Evolutionary conservation across 176 grass and related monocot species (phyloP).

Genomic region (Eleusine coracana): DNA sequence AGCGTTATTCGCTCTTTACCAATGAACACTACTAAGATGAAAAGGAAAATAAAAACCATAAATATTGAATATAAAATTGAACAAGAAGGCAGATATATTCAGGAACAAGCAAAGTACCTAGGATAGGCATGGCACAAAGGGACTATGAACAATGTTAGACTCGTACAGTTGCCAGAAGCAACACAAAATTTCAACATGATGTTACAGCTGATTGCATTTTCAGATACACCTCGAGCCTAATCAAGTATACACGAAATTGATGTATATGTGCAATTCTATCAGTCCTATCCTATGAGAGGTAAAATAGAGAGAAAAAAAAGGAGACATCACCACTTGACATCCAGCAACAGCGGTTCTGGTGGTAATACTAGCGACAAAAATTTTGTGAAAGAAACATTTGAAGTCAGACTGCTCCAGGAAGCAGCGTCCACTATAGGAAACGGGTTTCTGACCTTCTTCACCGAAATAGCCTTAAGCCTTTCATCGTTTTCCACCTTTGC

Average conservation of each 20-base stretch:
- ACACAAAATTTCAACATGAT: conserved; percentile 37
- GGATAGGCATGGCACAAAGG: neutral
- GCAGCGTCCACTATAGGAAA: conserved; percentile 54
- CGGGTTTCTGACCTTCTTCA: conserved; percentile 65
- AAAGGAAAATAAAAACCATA: neutral
- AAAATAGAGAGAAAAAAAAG: neutral
- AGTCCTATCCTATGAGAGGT: conserved; percentile 34
- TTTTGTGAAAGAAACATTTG: conserved; percentile 85
- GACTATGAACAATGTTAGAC: neutral
- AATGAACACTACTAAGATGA: neutral
- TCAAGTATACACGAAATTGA: conserved; percentile 43
- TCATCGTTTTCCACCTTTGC: conserved; percentile 67
- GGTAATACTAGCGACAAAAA: conserved; percentile 69
- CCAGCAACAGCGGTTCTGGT: conserved; percentile 75
- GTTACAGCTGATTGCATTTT: conserved; percentile 25
- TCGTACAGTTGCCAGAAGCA: conserved; percentile 2
- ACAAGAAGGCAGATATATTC: neutral
- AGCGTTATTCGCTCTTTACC: neutral
- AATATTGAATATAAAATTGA: neutral
- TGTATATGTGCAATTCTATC: conserved; percentile 50
- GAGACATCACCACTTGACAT: conserved; percentile 77
- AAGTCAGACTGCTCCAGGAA: conserved; percentile 77
- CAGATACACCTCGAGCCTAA: conserved; percentile 19
- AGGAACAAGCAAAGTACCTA: neutral
- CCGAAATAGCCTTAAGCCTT: conserved; percentile 56